A percentile compares a stretch with the other conserved stretches of the same genome.
phyloP scores from a whole-genome alignment of 371 early-diverging fungal species.

The Mortierella sp. region DNA sequence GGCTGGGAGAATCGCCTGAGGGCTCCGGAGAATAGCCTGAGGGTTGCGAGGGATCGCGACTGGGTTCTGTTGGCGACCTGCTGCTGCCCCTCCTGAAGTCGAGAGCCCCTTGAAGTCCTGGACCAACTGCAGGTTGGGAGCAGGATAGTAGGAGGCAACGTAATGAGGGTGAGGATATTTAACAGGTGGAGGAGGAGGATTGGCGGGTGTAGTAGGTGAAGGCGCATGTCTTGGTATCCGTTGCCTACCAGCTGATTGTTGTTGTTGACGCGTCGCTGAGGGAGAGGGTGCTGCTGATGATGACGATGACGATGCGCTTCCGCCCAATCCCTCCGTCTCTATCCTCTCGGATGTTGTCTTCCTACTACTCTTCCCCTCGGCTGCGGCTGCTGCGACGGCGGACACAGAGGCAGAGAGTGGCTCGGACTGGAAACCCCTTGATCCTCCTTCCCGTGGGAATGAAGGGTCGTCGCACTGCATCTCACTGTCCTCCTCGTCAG shows the following conservation, averaged over 20 bases:
- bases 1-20: constrained; percentile 6
- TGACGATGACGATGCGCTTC: constrained; percentile 17
- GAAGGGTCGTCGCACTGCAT: constrained; percentile 45
- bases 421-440: constrained; percentile 25
- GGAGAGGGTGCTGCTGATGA: constrained; percentile 16
- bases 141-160: constrained; percentile 56
- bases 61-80: constrained; percentile 3
- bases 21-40: constrained; percentile 16
- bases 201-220: constrained; percentile 22
- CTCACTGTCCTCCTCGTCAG: constrained; percentile 17
- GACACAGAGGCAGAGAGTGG: constrained; percentile 17
- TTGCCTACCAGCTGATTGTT: constrained; percentile 48
- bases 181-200: constrained; percentile 24
- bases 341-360: constrained; percentile 31
- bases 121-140: constrained; percentile 36
- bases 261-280: constrained; percentile 14
- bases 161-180: constrained; percentile 51
- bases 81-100: background rate
- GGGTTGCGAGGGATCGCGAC: constrained; percentile 28
- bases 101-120: constrained; percentile 21
- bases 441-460: background rate
- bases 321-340: constrained; percentile 16
- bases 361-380: constrained; percentile 1
- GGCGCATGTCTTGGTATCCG: constrained; percentile 44
- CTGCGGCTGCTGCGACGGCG: background rate